Evolutionary conservation across 2,329 filamentous ascomycete genomes (phyloP), one percentile per base, ranked within the genome.

Genomic region (Fusarium ramigenum): DNA sequence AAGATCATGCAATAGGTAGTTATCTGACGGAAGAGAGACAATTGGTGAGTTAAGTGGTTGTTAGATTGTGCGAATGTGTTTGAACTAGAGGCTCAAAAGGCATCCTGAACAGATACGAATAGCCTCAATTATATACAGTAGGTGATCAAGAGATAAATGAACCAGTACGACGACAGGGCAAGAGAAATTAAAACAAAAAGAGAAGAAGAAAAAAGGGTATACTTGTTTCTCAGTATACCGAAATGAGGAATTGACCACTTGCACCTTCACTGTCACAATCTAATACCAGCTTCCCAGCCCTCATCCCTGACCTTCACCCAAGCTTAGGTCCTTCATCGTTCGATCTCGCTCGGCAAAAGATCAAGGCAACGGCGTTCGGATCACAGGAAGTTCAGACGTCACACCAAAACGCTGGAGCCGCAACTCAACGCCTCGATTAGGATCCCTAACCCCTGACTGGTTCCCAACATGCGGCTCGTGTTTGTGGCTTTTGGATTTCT

Each of bases 381-480:
- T 60, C 44, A 67, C 64, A 72, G 69, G 70, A 69, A 69, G 34
- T 32, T 34, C 23, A 71, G 58, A 71, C 66, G 66, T 72, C 71
- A 73, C 53, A 6, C 23, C 18, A 58, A 53, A 69, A 14, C 47
- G 70, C 74, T 74, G 63, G 70, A 70, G 67, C 50, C 32, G 43
- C 32, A 43, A 53, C 63, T 72, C 71, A 74, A 74, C 71, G 67
- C 63, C 66, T 49, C 39, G 21, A 53, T 70, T 49, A 46, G 8
- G 40, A 60, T 47, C 50, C 39, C 50, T 60, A 19, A 63, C 60
- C 66, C 70, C 66, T 75, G 66, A 75, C 63, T 75, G 72, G 69
- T 58, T 71, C 75, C 67, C 75, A 77, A 77, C 75, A 76, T 63
- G 67, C 59, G 68, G 64, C 63, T 74, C 60, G 56, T 69, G 40